A percentile compares a stretch with the other conserved stretches of the same genome.
Conservation (phyloP, 2,329 filamentous ascomycete species). For the Mollisia scopiformis region DNA sequence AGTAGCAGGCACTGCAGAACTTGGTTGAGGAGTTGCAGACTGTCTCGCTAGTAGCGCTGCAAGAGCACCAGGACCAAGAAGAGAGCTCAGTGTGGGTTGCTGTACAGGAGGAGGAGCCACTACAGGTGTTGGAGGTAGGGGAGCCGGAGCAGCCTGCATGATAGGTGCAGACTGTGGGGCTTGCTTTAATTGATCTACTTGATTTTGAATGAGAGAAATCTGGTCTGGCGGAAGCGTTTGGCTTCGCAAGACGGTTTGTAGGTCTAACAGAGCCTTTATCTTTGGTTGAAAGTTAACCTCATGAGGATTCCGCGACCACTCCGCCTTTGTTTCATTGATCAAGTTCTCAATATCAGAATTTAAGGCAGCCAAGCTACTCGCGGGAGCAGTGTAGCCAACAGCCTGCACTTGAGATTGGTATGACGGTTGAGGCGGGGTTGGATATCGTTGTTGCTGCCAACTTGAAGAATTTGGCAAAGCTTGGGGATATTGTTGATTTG, state of each 20-base stretch:
- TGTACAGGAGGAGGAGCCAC: constrained; percentile 28
- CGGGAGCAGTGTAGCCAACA: constrained; percentile 38
- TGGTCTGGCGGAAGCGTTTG: constrained; percentile 80
- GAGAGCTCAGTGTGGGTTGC: constrained; percentile 53
- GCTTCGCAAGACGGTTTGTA: constrained; percentile 78
- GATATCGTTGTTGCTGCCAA: constrained; percentile 32
- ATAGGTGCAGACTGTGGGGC: constrained; percentile 37
- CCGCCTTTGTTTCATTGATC: constrained; percentile 71
- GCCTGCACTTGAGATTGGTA: constrained; percentile 33
- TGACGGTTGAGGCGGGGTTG: constrained; percentile 39
- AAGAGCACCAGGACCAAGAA: constrained; percentile 49
- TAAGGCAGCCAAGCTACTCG: constrained; percentile 71
- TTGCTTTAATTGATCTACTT: constrained; percentile 72
- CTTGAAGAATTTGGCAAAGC: constrained; percentile 39
- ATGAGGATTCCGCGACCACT: constrained; percentile 76
- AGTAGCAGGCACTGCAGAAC: constrained; percentile 45
- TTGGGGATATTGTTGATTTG: constrained; percentile 39
- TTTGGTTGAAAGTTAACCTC: constrained; percentile 77
- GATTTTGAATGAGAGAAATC: constrained; percentile 80
- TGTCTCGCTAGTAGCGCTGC: constrained; percentile 60
- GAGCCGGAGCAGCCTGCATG: constrained; percentile 38
- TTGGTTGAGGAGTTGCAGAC: constrained; percentile 52
- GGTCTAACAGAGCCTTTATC: constrained; percentile 81
- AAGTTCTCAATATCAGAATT: constrained; percentile 82
- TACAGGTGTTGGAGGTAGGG: constrained; percentile 31